Percentiles rank a stretch among this genome's conserved stretches.
phyloP scores from a whole-genome alignment of 2,329 filamentous ascomycete species.

The Apiospora aurea region DNA sequence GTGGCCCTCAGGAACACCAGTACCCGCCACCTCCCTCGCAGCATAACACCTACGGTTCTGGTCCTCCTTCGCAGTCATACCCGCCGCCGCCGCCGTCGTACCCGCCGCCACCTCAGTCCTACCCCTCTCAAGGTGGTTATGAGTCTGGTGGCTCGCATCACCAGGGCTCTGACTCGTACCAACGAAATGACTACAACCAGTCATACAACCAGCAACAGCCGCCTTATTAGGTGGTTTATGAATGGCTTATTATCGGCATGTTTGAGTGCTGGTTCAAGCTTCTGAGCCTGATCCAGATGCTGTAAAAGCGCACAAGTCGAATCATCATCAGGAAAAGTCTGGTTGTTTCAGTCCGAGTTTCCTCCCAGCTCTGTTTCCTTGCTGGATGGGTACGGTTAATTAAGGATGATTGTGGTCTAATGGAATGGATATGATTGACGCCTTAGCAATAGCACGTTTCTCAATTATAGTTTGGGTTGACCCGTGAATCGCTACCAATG shows the following conservation, averaged over 20 bases:
- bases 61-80: neutral
- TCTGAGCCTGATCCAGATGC: neutral
- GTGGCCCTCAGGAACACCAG: slow-evolving; percentile 1
- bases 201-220: slow-evolving; percentile 7
- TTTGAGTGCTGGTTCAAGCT: neutral
- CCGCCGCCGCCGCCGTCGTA: slow-evolving; percentile 15
- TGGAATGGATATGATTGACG: neutral
- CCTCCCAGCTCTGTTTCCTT: neutral
- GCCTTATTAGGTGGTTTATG: neutral
- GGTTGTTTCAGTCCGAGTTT: neutral
- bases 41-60: neutral
- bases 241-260: neutral
- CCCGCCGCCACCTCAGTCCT: slow-evolving; percentile 12
- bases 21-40: neutral
- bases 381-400: neutral
- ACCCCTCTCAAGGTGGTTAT: slow-evolving; percentile 12
- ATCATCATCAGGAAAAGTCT: neutral
- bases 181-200: slow-evolving; percentile 7
- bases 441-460: neutral
- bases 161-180: neutral
- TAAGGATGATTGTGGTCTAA: neutral
- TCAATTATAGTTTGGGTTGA: neutral
- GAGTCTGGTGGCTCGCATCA: slow-evolving; percentile 1
- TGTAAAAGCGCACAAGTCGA: neutral
- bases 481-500: neutral